These are phyloP conservation scores for Hyphopichia homilentoma DNA, from an alignment of 805 yeast genomes.

Conservation along the genomic window DNA sequence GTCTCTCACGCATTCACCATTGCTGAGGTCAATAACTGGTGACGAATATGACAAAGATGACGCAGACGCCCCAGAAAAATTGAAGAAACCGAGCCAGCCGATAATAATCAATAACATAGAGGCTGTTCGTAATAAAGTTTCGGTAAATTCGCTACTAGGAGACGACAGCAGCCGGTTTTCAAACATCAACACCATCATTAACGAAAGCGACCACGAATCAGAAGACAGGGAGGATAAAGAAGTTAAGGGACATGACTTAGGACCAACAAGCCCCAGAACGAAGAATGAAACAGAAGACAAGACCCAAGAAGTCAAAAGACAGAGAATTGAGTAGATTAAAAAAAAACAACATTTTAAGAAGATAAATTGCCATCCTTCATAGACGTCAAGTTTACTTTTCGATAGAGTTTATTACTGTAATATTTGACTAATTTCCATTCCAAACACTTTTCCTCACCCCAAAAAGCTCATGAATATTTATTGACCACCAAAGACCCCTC, in stretches of 20 bases:
- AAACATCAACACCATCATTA: constrained; percentile 9
- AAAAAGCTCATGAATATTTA: no score
- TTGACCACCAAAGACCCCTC: no score
- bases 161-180: constrained; percentile 6
- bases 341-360: no score
- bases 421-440: no score
- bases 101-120: not conserved
- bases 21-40: constrained; percentile 7
- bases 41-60: constrained; percentile 1
- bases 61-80: not conserved
- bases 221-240: constrained; percentile 2
- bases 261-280: not conserved
- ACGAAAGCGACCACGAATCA: constrained; percentile 7
- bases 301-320: constrained; percentile 1
- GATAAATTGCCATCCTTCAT: no score
- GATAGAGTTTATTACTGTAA: no score
- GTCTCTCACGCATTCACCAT: constrained; percentile 15
- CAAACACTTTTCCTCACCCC: no score
- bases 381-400: no score
- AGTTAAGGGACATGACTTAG: not conserved
- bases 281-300: not conserved
- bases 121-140: constrained; percentile 14
- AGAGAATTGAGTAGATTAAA: constrained; percentile 1
- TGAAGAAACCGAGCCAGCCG: not conserved
- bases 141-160: constrained; percentile 20